Evolutionary conservation across 176 grass and related monocot species (phyloP).

Genomic region (Chloris gayana): DNA sequence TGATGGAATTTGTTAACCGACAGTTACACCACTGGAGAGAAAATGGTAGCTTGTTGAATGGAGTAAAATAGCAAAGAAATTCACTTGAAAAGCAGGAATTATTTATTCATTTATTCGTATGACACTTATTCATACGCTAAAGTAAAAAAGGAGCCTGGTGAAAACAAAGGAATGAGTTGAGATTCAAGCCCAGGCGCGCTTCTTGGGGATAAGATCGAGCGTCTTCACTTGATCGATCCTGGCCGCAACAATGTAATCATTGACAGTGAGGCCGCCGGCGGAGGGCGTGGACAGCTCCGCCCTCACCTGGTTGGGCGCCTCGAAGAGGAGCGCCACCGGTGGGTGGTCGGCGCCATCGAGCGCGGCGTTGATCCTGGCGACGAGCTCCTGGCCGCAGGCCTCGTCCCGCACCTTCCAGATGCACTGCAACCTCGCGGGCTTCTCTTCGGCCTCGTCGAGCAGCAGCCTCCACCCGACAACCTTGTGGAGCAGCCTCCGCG

Average conservation of each 20-base stretch:
- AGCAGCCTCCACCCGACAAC: constrained; percentile 77
- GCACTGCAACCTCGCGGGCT: constrained; percentile 51
- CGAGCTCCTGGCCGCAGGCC: constrained; percentile 60
- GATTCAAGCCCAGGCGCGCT: constrained; percentile 69
- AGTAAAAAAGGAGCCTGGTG: background rate
- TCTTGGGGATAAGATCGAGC: constrained; percentile 70
- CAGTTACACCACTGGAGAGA: background rate
- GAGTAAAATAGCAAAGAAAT: background rate
- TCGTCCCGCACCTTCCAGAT: constrained; percentile 82
- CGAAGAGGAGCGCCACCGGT: constrained; percentile 45
- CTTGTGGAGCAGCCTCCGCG: constrained; percentile 65
- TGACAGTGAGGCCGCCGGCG: constrained; percentile 57
- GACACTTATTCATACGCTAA: background rate
- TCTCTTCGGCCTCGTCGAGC: constrained; percentile 29
- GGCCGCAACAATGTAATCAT: constrained; percentile 69
- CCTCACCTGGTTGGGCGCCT: constrained; percentile 68
- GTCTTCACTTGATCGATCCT: constrained; percentile 70
- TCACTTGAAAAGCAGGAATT: background rate
- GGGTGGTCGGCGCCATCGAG: constrained; percentile 51
- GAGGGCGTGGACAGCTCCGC: constrained; percentile 66
- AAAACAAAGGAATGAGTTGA: background rate
- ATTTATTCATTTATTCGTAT: background rate
- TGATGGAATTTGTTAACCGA: background rate
- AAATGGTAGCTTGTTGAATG: background rate
- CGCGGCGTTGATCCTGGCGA: constrained; percentile 62